phyloP scores from a whole-genome alignment of 1,139 yeast genomes.

The Meyerozyma carpophila region DNA sequence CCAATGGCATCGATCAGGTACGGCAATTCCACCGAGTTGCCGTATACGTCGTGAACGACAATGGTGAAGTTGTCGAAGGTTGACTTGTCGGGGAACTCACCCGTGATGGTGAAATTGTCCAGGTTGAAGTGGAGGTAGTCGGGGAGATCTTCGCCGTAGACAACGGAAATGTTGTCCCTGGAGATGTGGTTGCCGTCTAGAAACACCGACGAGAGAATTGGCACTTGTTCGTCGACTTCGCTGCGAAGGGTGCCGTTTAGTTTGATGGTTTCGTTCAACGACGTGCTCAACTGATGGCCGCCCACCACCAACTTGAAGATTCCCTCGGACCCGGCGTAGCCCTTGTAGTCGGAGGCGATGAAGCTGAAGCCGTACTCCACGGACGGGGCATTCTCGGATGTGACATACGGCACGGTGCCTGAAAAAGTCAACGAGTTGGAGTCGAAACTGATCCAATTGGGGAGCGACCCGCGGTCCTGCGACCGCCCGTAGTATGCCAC shows the following conservation, averaged over 20 bases:
- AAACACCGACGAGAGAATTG: slow-evolving; percentile 49
- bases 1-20: slow-evolving; percentile 45
- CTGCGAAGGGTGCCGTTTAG: slow-evolving; percentile 66
- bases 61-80: slow-evolving; percentile 47
- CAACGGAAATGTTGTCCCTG: slow-evolving; percentile 48
- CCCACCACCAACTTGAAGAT: slow-evolving; percentile 75
- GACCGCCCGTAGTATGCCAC: slow-evolving; percentile 82
- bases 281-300: slow-evolving; percentile 76
- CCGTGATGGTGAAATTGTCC: slow-evolving; percentile 43
- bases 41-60: slow-evolving; percentile 54
- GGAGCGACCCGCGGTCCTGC: slow-evolving; percentile 77
- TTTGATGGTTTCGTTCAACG: slow-evolving; percentile 42
- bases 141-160: slow-evolving; percentile 47
- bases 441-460: slow-evolving; percentile 81
- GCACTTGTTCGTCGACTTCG: slow-evolving; percentile 51
- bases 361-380: slow-evolving; percentile 64
- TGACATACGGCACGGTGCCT: slow-evolving; percentile 85
- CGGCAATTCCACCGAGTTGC: slow-evolving; percentile 58
- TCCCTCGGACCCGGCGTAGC: slow-evolving; percentile 69
- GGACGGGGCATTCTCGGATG: slow-evolving; percentile 85
- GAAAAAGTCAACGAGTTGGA: slow-evolving; percentile 58
- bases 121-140: slow-evolving; percentile 52
- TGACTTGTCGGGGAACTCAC: slow-evolving; percentile 50
- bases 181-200: slow-evolving; percentile 53
- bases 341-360: slow-evolving; percentile 74